Evolutionary conservation across 2,329 filamentous ascomycete genomes (phyloP), one percentile per base, ranked within the genome.

Genomic region (Colletotrichum chlorophyti): DNA sequence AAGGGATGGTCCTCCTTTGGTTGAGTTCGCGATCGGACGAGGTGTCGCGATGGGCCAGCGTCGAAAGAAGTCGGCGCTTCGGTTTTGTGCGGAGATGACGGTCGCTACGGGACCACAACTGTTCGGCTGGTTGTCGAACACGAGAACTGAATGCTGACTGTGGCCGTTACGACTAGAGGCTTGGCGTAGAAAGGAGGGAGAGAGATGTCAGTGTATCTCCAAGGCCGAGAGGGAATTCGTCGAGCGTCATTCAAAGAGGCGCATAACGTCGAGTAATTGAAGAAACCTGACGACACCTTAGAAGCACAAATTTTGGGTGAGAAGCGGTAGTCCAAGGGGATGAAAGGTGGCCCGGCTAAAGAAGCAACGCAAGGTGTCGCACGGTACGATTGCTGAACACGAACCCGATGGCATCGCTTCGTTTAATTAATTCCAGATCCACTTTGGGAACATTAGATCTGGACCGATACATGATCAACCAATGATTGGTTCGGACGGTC

Each of bases 351-450:
- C n/a, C 35, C 9, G 17, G 35, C 35, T 38, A 41, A 26, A n/a
- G n/a, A n/a, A n/a, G n/a, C n/a, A n/a, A n/a, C n/a, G n/a, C n/a
- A n/a, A n/a, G n/a, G n/a, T n/a, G n/a, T n/a, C n/a, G n/a, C n/a
- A n/a, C n/a, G n/a, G 43, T 35, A 57, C 38, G 26, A 19, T 17
- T 45, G 43, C 37, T 57, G 45, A 49, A 60, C 57, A 60, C 57
- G 45, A 55, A 26, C 29, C 49, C 37, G 55, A 50, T 32, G 45
- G 51, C 43, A 59, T 50, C 37, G 52, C 38, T 52, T 53, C 54
- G 41, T 58, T 53, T 47, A 58, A 53, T 53, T 47, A 58, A 53
- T 60, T 57, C 57, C 15, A 57, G 57, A 26, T 43, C 57, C 57
- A 60, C 51, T 57, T 27, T 43, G 43, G 26, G 19, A 49, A 14